Conservation (phyloP, 2,329 filamentous ascomycete species). For the Aspergillus terreus region DNA sequence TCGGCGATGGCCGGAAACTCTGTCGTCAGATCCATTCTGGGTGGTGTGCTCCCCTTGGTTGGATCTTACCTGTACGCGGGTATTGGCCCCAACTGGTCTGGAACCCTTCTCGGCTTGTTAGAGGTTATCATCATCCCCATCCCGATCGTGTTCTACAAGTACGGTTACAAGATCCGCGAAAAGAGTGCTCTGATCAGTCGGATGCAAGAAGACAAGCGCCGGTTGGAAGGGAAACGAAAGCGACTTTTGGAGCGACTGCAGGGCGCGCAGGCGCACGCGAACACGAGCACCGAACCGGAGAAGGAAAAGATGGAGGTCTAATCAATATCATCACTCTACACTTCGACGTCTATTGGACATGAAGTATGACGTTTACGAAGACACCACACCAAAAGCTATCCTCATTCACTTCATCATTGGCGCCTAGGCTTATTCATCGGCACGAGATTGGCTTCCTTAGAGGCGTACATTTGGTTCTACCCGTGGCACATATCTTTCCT, state of each 20-base stretch:
- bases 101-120: constrained; percentile 69
- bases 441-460: not conserved
- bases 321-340: not conserved
- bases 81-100: constrained; percentile 73
- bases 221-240: constrained; percentile 41
- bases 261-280: constrained; percentile 1
- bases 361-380: not conserved
- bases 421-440: constrained; percentile 2
- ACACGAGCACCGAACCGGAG: constrained; percentile 7
- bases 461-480: not conserved
- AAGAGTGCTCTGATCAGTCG: constrained; percentile 54
- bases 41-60: constrained; percentile 74
- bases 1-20: constrained; percentile 77
- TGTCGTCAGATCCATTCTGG: constrained; percentile 67
- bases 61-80: constrained; percentile 67
- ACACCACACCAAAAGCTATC: not conserved
- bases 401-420: constrained; percentile 1
- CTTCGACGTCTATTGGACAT: not conserved
- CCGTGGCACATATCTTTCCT: too few species aligned
- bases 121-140: constrained; percentile 74
- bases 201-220: constrained; percentile 54
- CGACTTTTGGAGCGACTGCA: constrained; percentile 13
- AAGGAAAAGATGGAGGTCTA: constrained; percentile 18
- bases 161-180: constrained; percentile 54
- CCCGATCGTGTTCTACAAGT: constrained; percentile 70